Base-by-base conservation (phyloP, 2,329 filamentous ascomycete species). In the Emmonsia crescens region DNA sequence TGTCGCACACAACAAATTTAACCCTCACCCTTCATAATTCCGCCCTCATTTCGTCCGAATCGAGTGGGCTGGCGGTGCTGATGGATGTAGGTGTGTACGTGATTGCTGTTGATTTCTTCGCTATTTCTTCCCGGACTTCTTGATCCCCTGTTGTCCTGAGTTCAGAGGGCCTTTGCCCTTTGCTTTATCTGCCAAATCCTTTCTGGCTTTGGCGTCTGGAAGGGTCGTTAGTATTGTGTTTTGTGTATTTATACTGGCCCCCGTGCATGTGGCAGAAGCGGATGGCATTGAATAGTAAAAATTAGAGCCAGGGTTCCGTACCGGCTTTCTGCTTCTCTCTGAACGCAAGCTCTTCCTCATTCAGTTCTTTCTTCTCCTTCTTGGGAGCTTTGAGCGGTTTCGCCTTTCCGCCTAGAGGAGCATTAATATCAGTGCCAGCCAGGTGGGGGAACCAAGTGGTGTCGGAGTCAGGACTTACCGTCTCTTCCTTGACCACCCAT, bases 121-220 rank as follows among this genome's bases (percentile, higher is more conserved):
- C 78, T 83, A 96, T 87, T 96, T 96, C 89, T 96, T 96, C 77
- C 91, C 92, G 65, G 89, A 94, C 85, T 96, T 96, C 87, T 96
- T 96, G 81, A 97, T 96, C 65, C 91, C 91, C 78, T 95, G 90
- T 57, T 82, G 77, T 40, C 91, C 91, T 38, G 85, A 88, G 79
- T 91, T 92, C 74, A 96, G 75, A 44, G 93, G 92, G 2, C 93
- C 93, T 80, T 95, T 96, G 76, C 89, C 89, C 71, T 88, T 87
- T 54, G 89, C 87, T 79, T 90, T 89, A 64, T 86, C 82, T n/a
- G 87, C 85, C 78, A 95, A 74, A 10, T 91, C 90, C 79, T 95
- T 93, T 77, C 86, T 88, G 54, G 88, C 89, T 82, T 92, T 91
- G 73, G 90, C 88, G 69, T 92, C 90, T 89, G 69, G 67, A 63